These are phyloP conservation scores for Kurtzmaniella quercitrusa DNA, from an alignment of 1,139 yeast genomes.

Conservation along the genomic window DNA sequence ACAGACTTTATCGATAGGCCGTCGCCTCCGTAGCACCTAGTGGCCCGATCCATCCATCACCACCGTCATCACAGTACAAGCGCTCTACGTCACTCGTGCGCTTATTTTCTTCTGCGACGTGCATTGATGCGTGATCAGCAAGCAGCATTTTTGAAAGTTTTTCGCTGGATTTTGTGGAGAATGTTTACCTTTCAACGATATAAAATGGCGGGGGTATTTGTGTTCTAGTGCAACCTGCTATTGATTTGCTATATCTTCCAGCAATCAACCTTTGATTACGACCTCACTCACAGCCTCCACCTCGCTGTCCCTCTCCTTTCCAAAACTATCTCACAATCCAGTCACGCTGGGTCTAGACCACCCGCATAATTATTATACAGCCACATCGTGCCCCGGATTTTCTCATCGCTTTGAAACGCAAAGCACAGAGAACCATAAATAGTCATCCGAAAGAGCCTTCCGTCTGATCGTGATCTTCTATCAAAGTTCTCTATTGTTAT, in stretches of 20 bases:
- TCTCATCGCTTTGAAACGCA: background rate
- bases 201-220: background rate
- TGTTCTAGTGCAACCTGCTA: background rate
- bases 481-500: too few species aligned
- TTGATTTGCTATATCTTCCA: background rate
- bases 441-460: too few species aligned
- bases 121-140: constrained; percentile 1
- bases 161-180: constrained; percentile 1
- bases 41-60: too few species aligned
- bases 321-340: too few species aligned
- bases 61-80: background rate
- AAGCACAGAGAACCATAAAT: too few species aligned
- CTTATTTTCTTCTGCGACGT: background rate
- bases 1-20: too few species aligned
- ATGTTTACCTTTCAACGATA: background rate
- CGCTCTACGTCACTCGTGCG: background rate
- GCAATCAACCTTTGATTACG: too few species aligned
- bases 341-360: background rate
- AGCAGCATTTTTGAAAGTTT: background rate
- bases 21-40: too few species aligned
- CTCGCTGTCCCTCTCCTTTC: too few species aligned
- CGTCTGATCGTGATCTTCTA: too few species aligned
- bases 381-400: background rate
- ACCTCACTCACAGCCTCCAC: too few species aligned
- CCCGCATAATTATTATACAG: background rate